phyloP scores from a whole-genome alignment of 2,329 filamentous ascomycete genomes.

The Fonsecaea multimorphosa region DNA sequence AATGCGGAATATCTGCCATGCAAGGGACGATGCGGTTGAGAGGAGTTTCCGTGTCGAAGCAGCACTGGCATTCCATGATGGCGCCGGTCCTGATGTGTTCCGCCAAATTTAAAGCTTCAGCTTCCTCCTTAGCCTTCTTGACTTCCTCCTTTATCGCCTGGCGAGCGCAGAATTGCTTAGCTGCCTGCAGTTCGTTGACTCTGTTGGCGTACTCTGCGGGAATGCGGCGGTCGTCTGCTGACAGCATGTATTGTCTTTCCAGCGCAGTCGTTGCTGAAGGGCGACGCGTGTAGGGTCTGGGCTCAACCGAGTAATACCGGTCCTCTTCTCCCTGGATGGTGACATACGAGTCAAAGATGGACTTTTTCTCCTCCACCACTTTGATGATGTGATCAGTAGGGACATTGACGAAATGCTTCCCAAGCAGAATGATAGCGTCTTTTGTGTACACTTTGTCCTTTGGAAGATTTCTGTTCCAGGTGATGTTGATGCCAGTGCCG shows the following conservation, averaged over 20 bases:
- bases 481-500: slow-evolving; percentile 44
- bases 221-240: slow-evolving; percentile 23
- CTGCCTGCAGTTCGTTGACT: slow-evolving; percentile 42
- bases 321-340: slow-evolving; percentile 40
- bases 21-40: slow-evolving; percentile 74
- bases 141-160: slow-evolving; percentile 31
- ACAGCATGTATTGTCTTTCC: slow-evolving; percentile 34
- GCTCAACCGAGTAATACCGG: slow-evolving; percentile 21
- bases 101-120: slow-evolving; percentile 47
- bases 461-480: slow-evolving; percentile 37
- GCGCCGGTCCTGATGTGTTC: slow-evolving; percentile 55
- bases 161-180: slow-evolving; percentile 39
- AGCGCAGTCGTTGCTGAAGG: slow-evolving; percentile 32
- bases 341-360: slow-evolving; percentile 42
- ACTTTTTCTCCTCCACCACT: slow-evolving; percentile 34
- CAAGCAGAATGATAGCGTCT: slow-evolving; percentile 41
- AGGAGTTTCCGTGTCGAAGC: slow-evolving; percentile 67
- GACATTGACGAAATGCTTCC: slow-evolving; percentile 35
- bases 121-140: slow-evolving; percentile 39
- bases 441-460: slow-evolving; percentile 33
- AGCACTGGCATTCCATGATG: slow-evolving; percentile 73
- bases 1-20: slow-evolving; percentile 62
- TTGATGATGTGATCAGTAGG: slow-evolving; percentile 37
- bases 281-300: slow-evolving; percentile 37
- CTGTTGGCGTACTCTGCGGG: slow-evolving; percentile 30